Evolutionary conservation across 73 alveolate genomes (phyloP), one percentile per base, ranked within the genome.

Genomic region (Paramecium sonneborni): DNA sequence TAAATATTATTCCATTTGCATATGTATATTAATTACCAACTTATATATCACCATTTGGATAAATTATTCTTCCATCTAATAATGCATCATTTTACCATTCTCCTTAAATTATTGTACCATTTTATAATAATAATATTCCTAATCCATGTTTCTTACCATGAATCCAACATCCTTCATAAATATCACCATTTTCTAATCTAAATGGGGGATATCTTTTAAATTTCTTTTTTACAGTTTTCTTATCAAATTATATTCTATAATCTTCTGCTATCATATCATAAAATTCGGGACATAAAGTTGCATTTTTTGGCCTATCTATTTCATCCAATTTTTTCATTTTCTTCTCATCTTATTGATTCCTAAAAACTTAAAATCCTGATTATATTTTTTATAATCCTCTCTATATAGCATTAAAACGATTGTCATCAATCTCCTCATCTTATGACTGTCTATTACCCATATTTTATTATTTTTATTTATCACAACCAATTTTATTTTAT

Each of bases 91-190:
- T 38, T 9, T 43, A 41, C 85, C 85, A 88, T 0, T 69, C 48
- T 20, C 94, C 94, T 57, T 88, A 55, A 21, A 57, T 69, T 12
- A 88, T 38, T 10, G 70, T 82, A 1, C 67, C 57, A 39, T 72
- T 41, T 37, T 23, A 7, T 26, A 11, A 28, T 20, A 69, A 43
- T 14, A 69, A 39, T 8, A 88, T 88, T 43, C 94, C 94, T 15
- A 32, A 35, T 43, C 94, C 94, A 30, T 70, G 52, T 39, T 62
- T 88, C 32, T 88, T 21, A 3, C 94, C 94, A 38, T 43, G 43
- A n/a, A 37, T 57, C 94, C 94, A 88, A 37, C 57, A 28, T 23
- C 94, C 94, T 41, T 62, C 88, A 46, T 70, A 88, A 8, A 88
- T 28, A 11, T 70, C 76, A 23, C 94, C 94, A 39, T 88, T 56